A percentile compares a stretch with the other conserved stretches of the same genome.
These are phyloP conservation scores for Penicillium bovifimosum DNA, from an alignment of 495 filamentous ascomycete species.

Conservation along the genomic window DNA sequence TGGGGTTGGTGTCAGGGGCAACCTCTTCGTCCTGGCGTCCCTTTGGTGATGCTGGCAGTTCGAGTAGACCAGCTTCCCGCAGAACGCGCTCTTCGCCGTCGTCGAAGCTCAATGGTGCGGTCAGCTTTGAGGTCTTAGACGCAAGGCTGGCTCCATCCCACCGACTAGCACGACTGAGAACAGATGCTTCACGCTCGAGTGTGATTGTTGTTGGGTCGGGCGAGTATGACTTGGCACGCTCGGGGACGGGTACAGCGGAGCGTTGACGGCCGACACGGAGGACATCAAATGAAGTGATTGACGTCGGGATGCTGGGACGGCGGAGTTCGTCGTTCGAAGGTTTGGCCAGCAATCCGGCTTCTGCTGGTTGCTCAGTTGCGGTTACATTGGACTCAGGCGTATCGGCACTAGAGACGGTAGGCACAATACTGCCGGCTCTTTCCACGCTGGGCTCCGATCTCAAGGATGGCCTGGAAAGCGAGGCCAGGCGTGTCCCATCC, in stretches of 20 bases:
- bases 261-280: slow-evolving; percentile 25
- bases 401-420: slow-evolving; percentile 17
- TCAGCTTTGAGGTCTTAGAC: slow-evolving; percentile 35
- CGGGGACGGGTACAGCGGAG: slow-evolving; percentile 23
- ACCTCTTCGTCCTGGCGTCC: slow-evolving; percentile 30
- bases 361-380: slow-evolving; percentile 5
- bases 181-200: slow-evolving; percentile 36
- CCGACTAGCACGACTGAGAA: slow-evolving; percentile 34
- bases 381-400: slow-evolving; percentile 6
- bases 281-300: slow-evolving; percentile 29
- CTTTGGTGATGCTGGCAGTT: slow-evolving; percentile 36
- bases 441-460: slow-evolving; percentile 15
- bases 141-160: slow-evolving; percentile 36
- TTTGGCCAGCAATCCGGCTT: slow-evolving; percentile 15
- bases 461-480: slow-evolving; percentile 20
- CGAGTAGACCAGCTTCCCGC: slow-evolving; percentile 42
- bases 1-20: slow-evolving; percentile 34
- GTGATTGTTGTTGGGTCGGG: slow-evolving; percentile 16
- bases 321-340: slow-evolving; percentile 25
- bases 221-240: slow-evolving; percentile 29
- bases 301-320: slow-evolving; percentile 34
- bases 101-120: slow-evolving; percentile 35
- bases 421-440: slow-evolving; percentile 17
- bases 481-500: slow-evolving; percentile 11
- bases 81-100: slow-evolving; percentile 47